phyloP scores from a whole-genome alignment of 2,329 filamentous ascomycete species.

The Sporothrix curviconia region DNA sequence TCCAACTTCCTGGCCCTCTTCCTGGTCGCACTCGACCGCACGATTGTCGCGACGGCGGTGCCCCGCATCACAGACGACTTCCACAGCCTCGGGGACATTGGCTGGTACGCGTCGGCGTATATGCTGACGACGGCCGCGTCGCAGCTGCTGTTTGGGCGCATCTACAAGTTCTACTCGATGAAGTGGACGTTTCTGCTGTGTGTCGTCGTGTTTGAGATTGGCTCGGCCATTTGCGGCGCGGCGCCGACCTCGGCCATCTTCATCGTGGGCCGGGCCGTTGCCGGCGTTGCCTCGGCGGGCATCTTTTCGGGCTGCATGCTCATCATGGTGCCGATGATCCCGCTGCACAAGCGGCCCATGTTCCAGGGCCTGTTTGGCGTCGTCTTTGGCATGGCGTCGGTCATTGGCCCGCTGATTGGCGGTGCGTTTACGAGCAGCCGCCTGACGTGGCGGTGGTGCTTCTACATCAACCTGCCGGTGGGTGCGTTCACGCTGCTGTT shows the following conservation, averaged over 20 bases:
- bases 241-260: conserved; percentile 34
- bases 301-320: conserved; percentile 33
- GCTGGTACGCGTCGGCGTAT: conserved; percentile 21
- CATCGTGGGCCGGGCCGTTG: conserved; percentile 35
- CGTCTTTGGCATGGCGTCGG: conserved; percentile 31
- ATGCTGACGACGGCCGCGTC: conserved; percentile 18
- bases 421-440: conserved; percentile 31
- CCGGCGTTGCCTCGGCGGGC: conserved; percentile 33
- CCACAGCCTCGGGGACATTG: conserved; percentile 17
- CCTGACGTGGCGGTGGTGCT: conserved; percentile 35
- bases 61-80: conserved; percentile 19
- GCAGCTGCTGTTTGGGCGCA: conserved; percentile 34
- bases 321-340: conserved; percentile 29
- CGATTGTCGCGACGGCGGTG: conserved; percentile 23
- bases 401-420: conserved; percentile 32
- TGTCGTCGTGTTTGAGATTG: conserved; percentile 32
- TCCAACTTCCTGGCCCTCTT: conserved; percentile 40
- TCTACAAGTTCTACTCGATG: conserved; percentile 34
- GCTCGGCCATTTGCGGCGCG: conserved; percentile 35
- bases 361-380: conserved; percentile 32
- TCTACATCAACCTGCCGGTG: conserved; percentile 35
- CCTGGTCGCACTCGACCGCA: conserved; percentile 31
- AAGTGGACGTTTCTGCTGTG: conserved; percentile 27
- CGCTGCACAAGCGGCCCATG: conserved; percentile 29
- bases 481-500: conserved; percentile 27